These are phyloP conservation scores for Citrus cavaleriei DNA, from an alignment of 345 rosid species.

Conservation along the genomic window DNA sequence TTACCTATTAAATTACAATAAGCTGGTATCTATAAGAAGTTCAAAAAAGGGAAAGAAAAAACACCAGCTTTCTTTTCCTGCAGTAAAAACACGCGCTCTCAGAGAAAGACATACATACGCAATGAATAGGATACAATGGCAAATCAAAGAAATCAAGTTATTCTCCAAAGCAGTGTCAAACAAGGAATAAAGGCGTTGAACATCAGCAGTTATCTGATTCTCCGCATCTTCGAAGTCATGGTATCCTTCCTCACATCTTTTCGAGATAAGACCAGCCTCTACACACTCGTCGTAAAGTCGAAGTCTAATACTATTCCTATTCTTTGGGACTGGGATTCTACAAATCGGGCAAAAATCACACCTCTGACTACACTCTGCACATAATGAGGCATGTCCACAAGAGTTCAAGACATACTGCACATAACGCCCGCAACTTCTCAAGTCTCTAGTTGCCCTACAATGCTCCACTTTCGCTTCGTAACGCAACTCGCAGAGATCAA, in stretches of 20 bases:
- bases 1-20: background rate
- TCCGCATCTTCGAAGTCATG: constrained; percentile 58
- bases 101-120: background rate
- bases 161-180: constrained; percentile 90
- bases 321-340: constrained; percentile 47
- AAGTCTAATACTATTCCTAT: constrained; percentile 37
- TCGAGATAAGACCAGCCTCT: constrained; percentile 77
- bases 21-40: background rate
- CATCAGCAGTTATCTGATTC: constrained; percentile 58
- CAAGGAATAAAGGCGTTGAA: constrained; percentile 79
- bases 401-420: constrained; percentile 64
- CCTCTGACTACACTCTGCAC: constrained; percentile 77
- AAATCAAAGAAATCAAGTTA: constrained; percentile 75
- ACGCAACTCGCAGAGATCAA: constrained; percentile 68
- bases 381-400: constrained; percentile 92
- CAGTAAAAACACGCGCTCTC: background rate
- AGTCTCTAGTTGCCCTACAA: constrained; percentile 93
- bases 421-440: constrained; percentile 78
- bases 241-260: constrained; percentile 48
- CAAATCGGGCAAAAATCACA: constrained; percentile 92
- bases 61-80: background rate
- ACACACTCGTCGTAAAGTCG: constrained; percentile 83
- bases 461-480: constrained; percentile 83
- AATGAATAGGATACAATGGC: constrained; percentile 79
- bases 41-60: background rate